Evolutionary conservation across 345 rosid genomes (phyloP).

Genomic region (Raphanus raphanistrum): DNA sequence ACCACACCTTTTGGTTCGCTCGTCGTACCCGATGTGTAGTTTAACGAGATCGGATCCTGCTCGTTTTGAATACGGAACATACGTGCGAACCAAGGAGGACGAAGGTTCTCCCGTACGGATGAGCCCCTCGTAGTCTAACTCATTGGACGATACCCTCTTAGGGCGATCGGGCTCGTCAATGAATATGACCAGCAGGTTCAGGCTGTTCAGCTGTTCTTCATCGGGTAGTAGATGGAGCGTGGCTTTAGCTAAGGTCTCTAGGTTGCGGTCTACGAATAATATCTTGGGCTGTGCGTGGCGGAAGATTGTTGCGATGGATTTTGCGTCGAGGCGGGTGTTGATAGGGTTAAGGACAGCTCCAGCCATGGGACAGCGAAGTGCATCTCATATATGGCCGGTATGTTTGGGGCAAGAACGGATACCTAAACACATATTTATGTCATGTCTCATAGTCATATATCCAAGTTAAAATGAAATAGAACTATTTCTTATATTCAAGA

Average conservation of each 20-base stretch:
- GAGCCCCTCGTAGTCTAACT: slow-evolving; percentile 53
- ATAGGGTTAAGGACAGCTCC: slow-evolving; percentile 82
- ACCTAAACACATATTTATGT: slow-evolving; percentile 42
- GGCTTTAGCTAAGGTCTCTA: slow-evolving; percentile 43
- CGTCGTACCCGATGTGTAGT: slow-evolving; percentile 80
- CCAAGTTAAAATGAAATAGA: not conserved
- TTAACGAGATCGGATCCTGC: slow-evolving; percentile 37
- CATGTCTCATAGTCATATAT: not conserved
- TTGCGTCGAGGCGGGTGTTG: slow-evolving; percentile 73
- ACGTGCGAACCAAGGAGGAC: slow-evolving; percentile 21
- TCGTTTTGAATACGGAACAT: slow-evolving; percentile 44
- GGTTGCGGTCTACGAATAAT: slow-evolving; percentile 53
- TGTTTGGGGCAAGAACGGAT: slow-evolving; percentile 74
- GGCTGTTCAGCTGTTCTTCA: slow-evolving; percentile 32
- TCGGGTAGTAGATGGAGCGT: slow-evolving; percentile 47
- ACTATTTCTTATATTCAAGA: not conserved
- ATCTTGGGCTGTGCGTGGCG: slow-evolving; percentile 61
- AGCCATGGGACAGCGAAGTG: slow-evolving; percentile 93
- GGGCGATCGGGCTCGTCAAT: slow-evolving; percentile 17
- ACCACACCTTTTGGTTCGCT: slow-evolving; percentile 57
- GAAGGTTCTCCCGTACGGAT: slow-evolving; percentile 40
- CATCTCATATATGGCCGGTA: slow-evolving; percentile 87
- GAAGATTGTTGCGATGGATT: slow-evolving; percentile 52
- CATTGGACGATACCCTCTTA: not conserved
- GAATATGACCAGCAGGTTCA: slow-evolving; percentile 34